A percentile compares a stretch with the other conserved stretches of the same genome.
phyloP scores from a whole-genome alignment of 2,329 filamentous ascomycete species.

The Colletotrichum sp. region DNA sequence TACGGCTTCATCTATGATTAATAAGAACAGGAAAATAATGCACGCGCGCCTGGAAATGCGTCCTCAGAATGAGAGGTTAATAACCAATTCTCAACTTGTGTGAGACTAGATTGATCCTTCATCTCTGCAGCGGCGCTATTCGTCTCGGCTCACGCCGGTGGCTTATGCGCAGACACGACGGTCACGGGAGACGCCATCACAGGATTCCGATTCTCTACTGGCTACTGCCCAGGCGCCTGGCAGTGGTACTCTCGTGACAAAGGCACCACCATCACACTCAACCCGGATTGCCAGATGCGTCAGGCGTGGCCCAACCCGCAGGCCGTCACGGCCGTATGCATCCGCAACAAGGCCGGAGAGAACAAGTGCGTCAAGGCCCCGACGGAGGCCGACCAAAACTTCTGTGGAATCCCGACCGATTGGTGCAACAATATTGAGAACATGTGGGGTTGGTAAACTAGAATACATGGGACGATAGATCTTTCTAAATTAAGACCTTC shows the following conservation, averaged over 20 bases:
- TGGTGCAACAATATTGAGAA: background rate
- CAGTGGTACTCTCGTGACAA: background rate
- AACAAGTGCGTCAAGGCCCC: background rate
- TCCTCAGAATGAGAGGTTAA: rapidly evolving
- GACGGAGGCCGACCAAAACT: background rate
- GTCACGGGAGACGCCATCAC: background rate
- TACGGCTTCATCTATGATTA: background rate
- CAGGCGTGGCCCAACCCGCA: background rate
- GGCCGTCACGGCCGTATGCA: background rate
- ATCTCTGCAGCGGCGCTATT: background rate
- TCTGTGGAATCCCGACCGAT: background rate
- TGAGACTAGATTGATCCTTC: background rate
- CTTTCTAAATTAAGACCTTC: background rate
- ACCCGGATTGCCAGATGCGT: background rate
- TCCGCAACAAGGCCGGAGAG: background rate
- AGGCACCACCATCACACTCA: background rate
- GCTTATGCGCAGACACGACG: background rate
- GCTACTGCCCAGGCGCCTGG: background rate
- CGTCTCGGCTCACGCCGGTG: background rate
- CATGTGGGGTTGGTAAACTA: background rate
- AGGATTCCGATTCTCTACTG: background rate
- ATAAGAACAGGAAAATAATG: background rate
- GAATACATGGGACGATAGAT: background rate
- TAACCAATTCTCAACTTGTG: background rate
- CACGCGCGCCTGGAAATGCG: background rate